These are phyloP conservation scores for Puccinia coronata DNA, from an alignment of 1,284 basidiomycete genomes.

Conservation along the genomic window DNA sequence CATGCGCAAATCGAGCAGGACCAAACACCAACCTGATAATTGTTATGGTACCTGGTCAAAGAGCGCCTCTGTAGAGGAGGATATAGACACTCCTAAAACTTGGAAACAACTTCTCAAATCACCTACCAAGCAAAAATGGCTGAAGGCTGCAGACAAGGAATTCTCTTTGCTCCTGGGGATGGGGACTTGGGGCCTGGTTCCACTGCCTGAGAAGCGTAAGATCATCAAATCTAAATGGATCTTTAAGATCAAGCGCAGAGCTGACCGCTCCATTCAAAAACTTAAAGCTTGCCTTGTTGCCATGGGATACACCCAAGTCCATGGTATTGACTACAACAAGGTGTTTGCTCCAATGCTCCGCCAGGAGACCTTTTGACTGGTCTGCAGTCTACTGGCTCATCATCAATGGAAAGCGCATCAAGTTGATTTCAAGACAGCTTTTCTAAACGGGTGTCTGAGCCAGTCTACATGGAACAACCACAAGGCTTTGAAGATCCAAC, in stretches of 20 bases:
- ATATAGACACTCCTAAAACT: no score
- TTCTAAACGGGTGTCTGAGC: background rate
- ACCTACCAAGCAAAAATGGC: no score
- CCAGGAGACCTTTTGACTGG: no score
- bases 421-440: background rate
- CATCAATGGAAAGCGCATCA: background rate
- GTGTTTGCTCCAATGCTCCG: background rate
- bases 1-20: no score
- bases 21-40: no score
- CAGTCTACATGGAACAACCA: background rate
- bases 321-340: conserved; percentile 46
- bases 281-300: background rate
- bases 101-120: no score
- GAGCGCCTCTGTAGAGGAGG: no score
- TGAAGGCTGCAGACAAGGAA: no score
- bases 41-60: no score
- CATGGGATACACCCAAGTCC: conserved; percentile 39
- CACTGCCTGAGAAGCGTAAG: no score
- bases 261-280: background rate
- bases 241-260: background rate
- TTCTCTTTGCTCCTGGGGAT: no score
- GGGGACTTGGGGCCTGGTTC: no score
- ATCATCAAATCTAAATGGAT: background rate
- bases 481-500: background rate
- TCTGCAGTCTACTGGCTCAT: background rate